phyloP scores from a whole-genome alignment of 306 rosid genomes.

The Canavalia gladiata region DNA sequence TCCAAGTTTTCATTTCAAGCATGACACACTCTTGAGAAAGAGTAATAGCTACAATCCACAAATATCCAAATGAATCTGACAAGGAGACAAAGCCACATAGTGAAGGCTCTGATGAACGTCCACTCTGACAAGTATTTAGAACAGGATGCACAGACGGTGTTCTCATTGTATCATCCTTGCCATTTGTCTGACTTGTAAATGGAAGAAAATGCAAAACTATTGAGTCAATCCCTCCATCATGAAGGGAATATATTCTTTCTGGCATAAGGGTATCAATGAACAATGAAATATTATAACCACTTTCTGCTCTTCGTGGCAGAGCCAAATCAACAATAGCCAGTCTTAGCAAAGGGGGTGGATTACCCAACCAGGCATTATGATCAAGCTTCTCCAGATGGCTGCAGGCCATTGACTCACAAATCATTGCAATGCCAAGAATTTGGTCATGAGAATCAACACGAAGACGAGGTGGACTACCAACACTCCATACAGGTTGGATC shows the following conservation, averaged over 20 bases:
- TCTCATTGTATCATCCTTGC: slow-evolving; percentile 78
- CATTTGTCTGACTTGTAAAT: slow-evolving; percentile 81
- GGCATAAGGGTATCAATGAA: slow-evolving; percentile 83
- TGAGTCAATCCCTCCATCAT: slow-evolving; percentile 94
- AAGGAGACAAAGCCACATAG: slow-evolving; percentile 84
- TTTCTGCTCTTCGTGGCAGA: slow-evolving; percentile 68
- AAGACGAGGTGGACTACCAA: slow-evolving; percentile 79
- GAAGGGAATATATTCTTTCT: slow-evolving; percentile 87
- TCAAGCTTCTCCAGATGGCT: slow-evolving; percentile 65
- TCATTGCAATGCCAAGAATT: slow-evolving; percentile 93
- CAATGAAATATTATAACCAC: slow-evolving; percentile 70
- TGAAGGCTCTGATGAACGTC: slow-evolving; percentile 62
- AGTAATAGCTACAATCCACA: slow-evolving; percentile 90
- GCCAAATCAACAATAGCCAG: slow-evolving; percentile 93
- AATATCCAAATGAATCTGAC: slow-evolving; percentile 97
- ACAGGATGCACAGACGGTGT: slow-evolving; percentile 93
- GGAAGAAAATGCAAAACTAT: slow-evolving; percentile 96
- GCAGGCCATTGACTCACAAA: slow-evolving; percentile 73
- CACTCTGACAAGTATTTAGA: slow-evolving; percentile 90
- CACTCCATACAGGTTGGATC: slow-evolving; percentile 91
- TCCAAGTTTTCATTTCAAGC: slow-evolving; percentile 89
- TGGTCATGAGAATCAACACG: slow-evolving; percentile 75
- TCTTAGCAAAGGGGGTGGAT: slow-evolving; percentile 85
- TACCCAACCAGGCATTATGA: slow-evolving; percentile 80
- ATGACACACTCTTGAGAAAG: slow-evolving; percentile 77